Evolutionary conservation across 139 green algal species (phyloP), one percentile per base, ranked within the genome.

Genomic region (Tetratostichococcus sp.): DNA sequence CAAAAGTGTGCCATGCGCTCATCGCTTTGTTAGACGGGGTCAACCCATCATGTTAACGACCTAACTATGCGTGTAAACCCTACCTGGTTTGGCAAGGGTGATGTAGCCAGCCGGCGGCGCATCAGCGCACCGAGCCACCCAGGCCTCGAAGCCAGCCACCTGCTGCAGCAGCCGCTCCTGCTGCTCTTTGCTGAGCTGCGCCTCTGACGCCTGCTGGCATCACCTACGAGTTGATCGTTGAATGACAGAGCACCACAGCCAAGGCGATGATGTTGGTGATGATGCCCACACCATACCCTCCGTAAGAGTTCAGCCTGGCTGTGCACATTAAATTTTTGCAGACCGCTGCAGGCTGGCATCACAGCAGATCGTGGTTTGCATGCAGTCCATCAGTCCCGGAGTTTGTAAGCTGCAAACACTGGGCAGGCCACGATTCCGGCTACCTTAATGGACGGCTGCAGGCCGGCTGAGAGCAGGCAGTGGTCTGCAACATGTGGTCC

Each of bases 401-500:
- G 39, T 50, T 26, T 62, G 50, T 26, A 26, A 62, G 14, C 4
- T 4, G 17, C 22, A 17, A 62, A 62, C 2, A 26, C 19, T 25
- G 17, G 2, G 19, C 17, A 62, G 50, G 50, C 11, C 11, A 2
- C 22, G 14, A 28, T 5, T 4, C 2, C 2, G 50, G 11, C 14
- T 28, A 72, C 59, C 39, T 50, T 33, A 3, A 68, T 58, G 8
- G 21, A 35, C 2, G 93, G 86, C 2, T 84, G 62, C 30, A 98
- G 74, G 1, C 85, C 85, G 3, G 94, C 92, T 28, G 77, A 71
- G 33, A 90, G 74, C 1, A 91, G 75, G 68, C 87, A 89, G 79
- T 98, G 94, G 75, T 98, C 93, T 0, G 82, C 85, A 4, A 97
- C 77, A 19, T 82, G 77, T 0, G 93, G 91, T 1, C 94, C 94